Evolutionary conservation across 2,329 filamentous ascomycete genomes (phyloP), one percentile per base, ranked within the genome.

Genomic region (Colletotrichum phormii): DNA sequence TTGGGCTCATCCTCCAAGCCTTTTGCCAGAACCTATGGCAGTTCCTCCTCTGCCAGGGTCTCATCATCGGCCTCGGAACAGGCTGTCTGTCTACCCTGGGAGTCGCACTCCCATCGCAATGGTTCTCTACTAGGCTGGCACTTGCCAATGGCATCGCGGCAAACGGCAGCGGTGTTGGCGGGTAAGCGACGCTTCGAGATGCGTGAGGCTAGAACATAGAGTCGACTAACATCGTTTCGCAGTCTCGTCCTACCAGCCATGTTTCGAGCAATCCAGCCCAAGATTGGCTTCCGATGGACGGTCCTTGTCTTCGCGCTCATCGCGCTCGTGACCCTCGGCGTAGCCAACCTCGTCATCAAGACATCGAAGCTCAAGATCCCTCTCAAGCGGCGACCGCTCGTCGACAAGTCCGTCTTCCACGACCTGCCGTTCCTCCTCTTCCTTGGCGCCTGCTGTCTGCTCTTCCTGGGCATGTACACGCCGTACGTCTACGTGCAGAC

Each of bases 401-500:
- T 81, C 57, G 79, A 82, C 65, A 74, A 69, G 5, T 75, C 76
- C 7, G 79, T 80, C 11, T 80, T 86, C 58, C 75, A 73, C 37
- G 85, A 87, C 64, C 59, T 75, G 2, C 79, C 82, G 5, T 87
- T 82, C 72, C 55, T 84, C 31, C 63, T 83, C 5, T 82, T 83
- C 67, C 77, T 77, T 8, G 49, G 78, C 11, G 85, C 77, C 18
- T 74, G 80, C 26, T 80, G 85, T 62, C 81, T 85, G 53, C 76
- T 77, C 37, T 87, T 86, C 75, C 77, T 86, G 74, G 83, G 82
- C 24, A 78, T 88, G 24, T 88, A 87, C 77, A 82, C 86, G 54
- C 81, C 85, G 1, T 86, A 87, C 78, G 87, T 85, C 76, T 87
- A 85, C 77, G 81, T 86, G 72, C 79, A 83, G 74, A 78, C 82